phyloP scores from a whole-genome alignment of 2,329 filamentous ascomycete species.

The Onygenales sp. region DNA sequence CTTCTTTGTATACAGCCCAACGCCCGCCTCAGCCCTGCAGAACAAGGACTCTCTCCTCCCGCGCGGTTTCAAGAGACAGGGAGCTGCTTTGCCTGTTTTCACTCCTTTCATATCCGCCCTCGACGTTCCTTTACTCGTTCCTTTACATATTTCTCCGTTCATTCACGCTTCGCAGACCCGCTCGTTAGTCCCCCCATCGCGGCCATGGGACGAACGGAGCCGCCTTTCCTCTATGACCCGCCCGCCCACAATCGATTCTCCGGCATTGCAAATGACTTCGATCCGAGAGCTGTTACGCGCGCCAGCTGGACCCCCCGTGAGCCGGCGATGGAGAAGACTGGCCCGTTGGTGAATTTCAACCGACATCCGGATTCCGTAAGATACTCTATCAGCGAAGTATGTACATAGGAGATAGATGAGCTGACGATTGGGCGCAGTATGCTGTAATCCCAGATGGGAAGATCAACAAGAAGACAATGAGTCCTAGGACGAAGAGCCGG shows the following conservation, averaged over 20 bases:
- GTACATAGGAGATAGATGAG: neutral
- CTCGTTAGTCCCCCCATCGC: conserved; percentile 17
- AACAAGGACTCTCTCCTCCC: too few species aligned
- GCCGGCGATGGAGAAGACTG: conserved; percentile 56
- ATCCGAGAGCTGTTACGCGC: conserved; percentile 76
- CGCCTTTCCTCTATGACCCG: conserved; percentile 66
- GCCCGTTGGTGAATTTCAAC: conserved; percentile 74
- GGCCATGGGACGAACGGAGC: conserved; percentile 44
- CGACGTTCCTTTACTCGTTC: neutral
- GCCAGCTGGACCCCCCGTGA: conserved; percentile 59
- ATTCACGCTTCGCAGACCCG: conserved; percentile 25
- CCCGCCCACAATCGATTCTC: conserved; percentile 45
- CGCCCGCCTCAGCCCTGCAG: conserved; percentile 5
- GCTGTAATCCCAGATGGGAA: conserved; percentile 52
- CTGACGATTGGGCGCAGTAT: conserved; percentile 21
- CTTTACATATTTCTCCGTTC: neutral
- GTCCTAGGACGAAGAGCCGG: conserved; percentile 56
- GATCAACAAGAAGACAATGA: conserved; percentile 56
- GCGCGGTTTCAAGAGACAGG: too few species aligned
- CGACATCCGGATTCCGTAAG: conserved; percentile 69
- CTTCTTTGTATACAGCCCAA: conserved; percentile 11
- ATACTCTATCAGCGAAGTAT: neutral
- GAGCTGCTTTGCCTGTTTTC: neutral
- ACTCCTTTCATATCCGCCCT: neutral
- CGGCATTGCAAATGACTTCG: conserved; percentile 52